Percentiles rank a stretch among this genome's conserved stretches.
Evolutionary conservation across 768 basidiomycete genomes (phyloP).

Genomic region (Obba rivulosa): DNA sequence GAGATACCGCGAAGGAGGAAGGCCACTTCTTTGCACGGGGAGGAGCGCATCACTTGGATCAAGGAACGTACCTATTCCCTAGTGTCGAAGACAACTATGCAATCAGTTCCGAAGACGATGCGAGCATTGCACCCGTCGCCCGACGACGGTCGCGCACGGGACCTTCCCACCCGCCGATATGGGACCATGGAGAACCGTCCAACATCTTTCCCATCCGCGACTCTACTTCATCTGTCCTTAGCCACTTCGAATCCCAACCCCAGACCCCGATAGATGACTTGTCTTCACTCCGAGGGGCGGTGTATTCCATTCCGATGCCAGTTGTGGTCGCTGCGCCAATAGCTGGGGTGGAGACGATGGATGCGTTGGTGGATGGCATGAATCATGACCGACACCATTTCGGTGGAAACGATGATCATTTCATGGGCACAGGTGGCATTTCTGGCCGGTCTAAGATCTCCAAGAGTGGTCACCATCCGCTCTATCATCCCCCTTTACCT

Average conservation of each 20-base stretch:
- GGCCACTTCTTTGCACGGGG: neutral
- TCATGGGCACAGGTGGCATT: constrained; percentile 32
- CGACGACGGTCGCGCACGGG: constrained; percentile 9
- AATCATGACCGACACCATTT: constrained; percentile 40
- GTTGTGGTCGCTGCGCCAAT: constrained; percentile 74
- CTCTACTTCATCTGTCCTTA: constrained; percentile 63
- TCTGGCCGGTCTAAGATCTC: constrained; percentile 49
- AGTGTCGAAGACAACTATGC: neutral
- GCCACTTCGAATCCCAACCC: constrained; percentile 64
- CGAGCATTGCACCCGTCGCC: neutral
- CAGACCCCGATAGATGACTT: constrained; percentile 61
- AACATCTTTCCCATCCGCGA: constrained; percentile 38
- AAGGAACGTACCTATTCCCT: constrained; percentile 1
- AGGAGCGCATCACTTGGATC: neutral
- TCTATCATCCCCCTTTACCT: constrained; percentile 80
- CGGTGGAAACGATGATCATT: constrained; percentile 47
- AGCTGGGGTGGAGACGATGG: constrained; percentile 80
- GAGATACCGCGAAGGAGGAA: constrained; percentile 3
- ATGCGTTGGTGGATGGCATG: constrained; percentile 87
- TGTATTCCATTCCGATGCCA: constrained; percentile 28
- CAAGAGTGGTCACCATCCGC: constrained; percentile 61
- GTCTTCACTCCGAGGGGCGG: constrained; percentile 21
- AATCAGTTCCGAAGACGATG: neutral
- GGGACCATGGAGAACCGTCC: constrained; percentile 3
- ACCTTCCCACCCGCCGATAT: constrained; percentile 5